Conservation (phyloP, 2,329 filamentous ascomycete genomes). For the Simplicillium aogashimaense region DNA sequence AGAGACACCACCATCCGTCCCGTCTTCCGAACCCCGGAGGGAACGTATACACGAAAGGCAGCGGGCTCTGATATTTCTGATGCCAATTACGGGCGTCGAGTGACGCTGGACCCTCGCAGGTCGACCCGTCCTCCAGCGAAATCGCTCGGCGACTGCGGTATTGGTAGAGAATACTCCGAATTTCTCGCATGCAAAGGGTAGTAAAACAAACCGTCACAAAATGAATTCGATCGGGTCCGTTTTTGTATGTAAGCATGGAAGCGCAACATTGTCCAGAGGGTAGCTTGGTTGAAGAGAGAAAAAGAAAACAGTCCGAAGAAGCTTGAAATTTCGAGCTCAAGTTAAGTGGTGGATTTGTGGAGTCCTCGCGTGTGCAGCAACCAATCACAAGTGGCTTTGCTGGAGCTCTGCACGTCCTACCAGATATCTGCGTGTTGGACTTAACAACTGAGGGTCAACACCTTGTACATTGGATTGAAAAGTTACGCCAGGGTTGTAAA, state of each 20-base stretch:
- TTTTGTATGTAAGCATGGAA: conserved; percentile 12
- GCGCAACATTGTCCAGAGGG: conserved; percentile 11
- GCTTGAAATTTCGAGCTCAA: conserved; percentile 6
- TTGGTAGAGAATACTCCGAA: conserved; percentile 83
- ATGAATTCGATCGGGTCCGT: neutral
- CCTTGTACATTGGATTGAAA: no score
- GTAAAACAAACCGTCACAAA: conserved; percentile 4
- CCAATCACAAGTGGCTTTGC: neutral
- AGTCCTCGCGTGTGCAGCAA: neutral
- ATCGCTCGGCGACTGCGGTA: conserved; percentile 31
- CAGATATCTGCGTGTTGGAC: no score
- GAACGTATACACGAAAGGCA: conserved; percentile 13
- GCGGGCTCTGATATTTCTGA: conserved; percentile 67
- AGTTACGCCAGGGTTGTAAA: no score
- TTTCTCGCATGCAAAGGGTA: conserved; percentile 21
- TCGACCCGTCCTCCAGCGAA: conserved; percentile 41
- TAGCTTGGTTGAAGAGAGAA: conserved; percentile 9
- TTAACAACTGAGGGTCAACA: no score
- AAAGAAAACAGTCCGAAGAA: neutral
- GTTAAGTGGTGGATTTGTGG: conserved; percentile 2
- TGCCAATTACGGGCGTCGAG: conserved; percentile 67
- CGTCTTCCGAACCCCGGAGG: conserved; percentile 9
- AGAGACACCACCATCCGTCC: conserved; percentile 36
- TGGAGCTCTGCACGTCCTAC: no score
- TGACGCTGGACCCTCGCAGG: conserved; percentile 76